Base-by-base conservation (phyloP, 2,329 filamentous ascomycete genomes). In the Aspergillus fumigatiaffinis region DNA sequence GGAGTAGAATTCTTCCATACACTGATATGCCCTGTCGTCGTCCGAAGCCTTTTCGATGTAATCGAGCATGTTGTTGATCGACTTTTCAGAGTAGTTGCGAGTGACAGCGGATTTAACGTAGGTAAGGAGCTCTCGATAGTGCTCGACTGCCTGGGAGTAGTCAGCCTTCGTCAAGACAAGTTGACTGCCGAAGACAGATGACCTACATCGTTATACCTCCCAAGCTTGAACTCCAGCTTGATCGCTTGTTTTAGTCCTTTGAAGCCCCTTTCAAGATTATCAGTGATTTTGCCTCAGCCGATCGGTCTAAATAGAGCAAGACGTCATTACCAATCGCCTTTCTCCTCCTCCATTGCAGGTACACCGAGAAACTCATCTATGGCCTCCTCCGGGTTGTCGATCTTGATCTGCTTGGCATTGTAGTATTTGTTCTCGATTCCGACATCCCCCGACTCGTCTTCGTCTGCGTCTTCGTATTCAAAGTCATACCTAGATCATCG, bases 381-480 rank as follows among this genome's bases (percentile, higher is more conserved):
- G 1, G 94, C 94, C 66, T 91, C 91, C 68, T 94, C 86, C 0
- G 93, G 92, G 57, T 92, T 91, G 61, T 88, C 87, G 47, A 82
- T 81, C 80, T 97, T 99, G 72, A 96, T 87, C 78, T 97, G 93
- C 78, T 99, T 99, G 47, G 94, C 94, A 77, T 97, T 97, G 83
- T 97, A 99, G 81, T 99, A 99, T 79, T 96, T 97, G 81, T 99
- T 99, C 75, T 99, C 94, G 73, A 97, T 95, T 65, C 93, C 92
- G 67, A 97, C 90, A 73, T 97, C 91, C 57, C 88, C 92, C 32
- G 84, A 86, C 57, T 96, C 88, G 47, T 95, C 90, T 51, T 94
- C 92, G 56, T 96, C 91, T 63, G 92, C 91, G 67, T 92, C 94
- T 73, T 97, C 93, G 76, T 97, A 97, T 71, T 97, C 93, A 73